phyloP scores from a whole-genome alignment of 148 eudicot genomes.

The Fallopia convolvulus region DNA sequence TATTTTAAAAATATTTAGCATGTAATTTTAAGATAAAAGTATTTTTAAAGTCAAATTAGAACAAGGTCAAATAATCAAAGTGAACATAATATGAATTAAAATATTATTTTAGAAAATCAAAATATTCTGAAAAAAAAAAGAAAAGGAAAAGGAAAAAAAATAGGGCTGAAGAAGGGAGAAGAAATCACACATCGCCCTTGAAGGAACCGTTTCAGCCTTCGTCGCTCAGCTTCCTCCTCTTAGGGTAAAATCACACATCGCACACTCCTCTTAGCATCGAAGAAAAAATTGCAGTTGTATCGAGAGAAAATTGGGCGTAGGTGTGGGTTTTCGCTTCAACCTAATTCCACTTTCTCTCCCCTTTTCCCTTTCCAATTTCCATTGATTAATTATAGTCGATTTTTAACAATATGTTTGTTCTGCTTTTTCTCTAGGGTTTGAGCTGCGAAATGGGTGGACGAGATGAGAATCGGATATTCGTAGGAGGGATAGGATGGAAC shows the following conservation, averaged over 20 bases:
- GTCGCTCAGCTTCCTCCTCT: neutral
- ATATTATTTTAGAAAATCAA: neutral
- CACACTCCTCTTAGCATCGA: neutral
- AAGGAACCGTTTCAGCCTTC: neutral
- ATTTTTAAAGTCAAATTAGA: too few relatives aligned
- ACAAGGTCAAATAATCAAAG: too few relatives aligned
- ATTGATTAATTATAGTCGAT: neutral
- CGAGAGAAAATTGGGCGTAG: neutral
- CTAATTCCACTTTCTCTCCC: neutral
- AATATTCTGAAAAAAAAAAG: neutral
- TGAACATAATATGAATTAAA: too few relatives aligned
- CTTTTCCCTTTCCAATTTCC: neutral
- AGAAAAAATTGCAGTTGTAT: neutral
- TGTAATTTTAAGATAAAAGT: too few relatives aligned
- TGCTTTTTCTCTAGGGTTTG: constrained; percentile 6
- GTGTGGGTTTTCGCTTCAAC: neutral
- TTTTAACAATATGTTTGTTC: neutral
- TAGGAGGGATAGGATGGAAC: constrained; percentile 49
- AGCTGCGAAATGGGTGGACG: constrained; percentile 22
- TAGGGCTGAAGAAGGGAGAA: neutral
- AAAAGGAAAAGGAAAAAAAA: neutral
- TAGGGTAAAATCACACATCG: constrained; percentile 7
- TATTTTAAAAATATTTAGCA: too few relatives aligned
- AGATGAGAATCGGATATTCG: constrained; percentile 40
- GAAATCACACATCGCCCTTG: neutral